phyloP scores from a whole-genome alignment of 2,329 filamentous ascomycete genomes.

The Chaetoscypha palmicola region DNA sequence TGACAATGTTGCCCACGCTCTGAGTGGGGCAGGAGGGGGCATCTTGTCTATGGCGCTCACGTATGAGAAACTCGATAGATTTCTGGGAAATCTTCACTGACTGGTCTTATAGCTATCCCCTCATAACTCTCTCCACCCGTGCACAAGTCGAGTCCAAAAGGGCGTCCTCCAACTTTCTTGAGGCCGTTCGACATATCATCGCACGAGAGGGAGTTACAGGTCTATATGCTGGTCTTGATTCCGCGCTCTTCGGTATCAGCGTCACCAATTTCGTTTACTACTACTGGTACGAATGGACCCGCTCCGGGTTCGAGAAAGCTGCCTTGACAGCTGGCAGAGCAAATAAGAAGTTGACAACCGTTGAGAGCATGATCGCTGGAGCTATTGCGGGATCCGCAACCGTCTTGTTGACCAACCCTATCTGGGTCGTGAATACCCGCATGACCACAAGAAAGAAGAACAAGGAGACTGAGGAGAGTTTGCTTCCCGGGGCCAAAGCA shows the following conservation, averaged over 20 bases:
- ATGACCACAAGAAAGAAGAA: constrained; percentile 80
- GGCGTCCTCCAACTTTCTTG: constrained; percentile 74
- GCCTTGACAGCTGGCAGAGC: constrained; percentile 66
- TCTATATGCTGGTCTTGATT: constrained; percentile 88
- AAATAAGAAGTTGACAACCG: constrained; percentile 75
- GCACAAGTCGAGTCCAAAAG: constrained; percentile 97
- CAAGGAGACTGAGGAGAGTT: constrained; percentile 37
- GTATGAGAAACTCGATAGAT: constrained; percentile 40
- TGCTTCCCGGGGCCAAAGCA: constrained; percentile 35
- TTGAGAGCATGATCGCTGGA: constrained; percentile 92
- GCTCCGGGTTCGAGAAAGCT: constrained; percentile 75
- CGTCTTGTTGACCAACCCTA: constrained; percentile 93
- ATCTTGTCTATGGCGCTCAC: constrained; percentile 94
- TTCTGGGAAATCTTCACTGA: neutral
- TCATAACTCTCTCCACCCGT: constrained; percentile 94
- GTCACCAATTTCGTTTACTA: constrained; percentile 99
- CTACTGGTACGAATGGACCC: constrained; percentile 99
- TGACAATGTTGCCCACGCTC: constrained; percentile 93
- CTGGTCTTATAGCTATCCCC: constrained; percentile 61
- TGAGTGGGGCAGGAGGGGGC: constrained; percentile 87
- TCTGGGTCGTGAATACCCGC: constrained; percentile 98
- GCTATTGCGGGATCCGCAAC: constrained; percentile 91
- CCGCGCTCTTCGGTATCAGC: constrained; percentile 92
- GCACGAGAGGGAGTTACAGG: constrained; percentile 84
- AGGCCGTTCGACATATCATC: constrained; percentile 79